phyloP scores from a whole-genome alignment of 2,329 filamentous ascomycete species.

The Colletotrichum karsti region DNA sequence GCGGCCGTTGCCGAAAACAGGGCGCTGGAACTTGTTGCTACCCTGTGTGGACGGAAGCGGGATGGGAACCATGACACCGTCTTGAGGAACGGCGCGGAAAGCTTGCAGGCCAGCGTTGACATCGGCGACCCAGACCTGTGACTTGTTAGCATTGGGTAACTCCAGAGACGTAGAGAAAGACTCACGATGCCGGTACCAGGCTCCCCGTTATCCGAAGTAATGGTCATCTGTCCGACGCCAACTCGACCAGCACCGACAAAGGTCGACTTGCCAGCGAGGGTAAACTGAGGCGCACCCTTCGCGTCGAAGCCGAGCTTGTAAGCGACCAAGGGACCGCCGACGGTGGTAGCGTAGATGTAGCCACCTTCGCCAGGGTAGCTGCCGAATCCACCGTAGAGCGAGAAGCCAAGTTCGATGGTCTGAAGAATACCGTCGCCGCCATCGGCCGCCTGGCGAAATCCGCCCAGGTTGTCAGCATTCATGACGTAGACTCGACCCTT shows the following conservation, averaged over 20 bases:
- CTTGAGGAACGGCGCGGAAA: constrained; percentile 47
- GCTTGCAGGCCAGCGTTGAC: constrained; percentile 46
- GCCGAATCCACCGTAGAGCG: constrained; percentile 46
- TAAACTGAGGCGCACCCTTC: constrained; percentile 39
- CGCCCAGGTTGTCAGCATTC: constrained; percentile 50
- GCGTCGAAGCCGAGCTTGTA: constrained; percentile 31
- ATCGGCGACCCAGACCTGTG: constrained; percentile 46
- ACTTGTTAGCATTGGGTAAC: not conserved
- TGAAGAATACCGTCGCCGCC: constrained; percentile 46
- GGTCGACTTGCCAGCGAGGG: constrained; percentile 37
- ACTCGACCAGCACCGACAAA: constrained; percentile 37
- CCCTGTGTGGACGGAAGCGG: constrained; percentile 45
- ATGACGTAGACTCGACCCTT: constrained; percentile 48
- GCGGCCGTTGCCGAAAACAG: constrained; percentile 49
- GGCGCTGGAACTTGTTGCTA: constrained; percentile 47
- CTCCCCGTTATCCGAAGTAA: constrained; percentile 46
- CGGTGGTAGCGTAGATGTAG: constrained; percentile 45
- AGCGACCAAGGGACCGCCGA: constrained; percentile 34
- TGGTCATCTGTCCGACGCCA: constrained; percentile 41
- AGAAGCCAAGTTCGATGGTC: constrained; percentile 40
- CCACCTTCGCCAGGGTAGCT: constrained; percentile 52
- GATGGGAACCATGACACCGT: constrained; percentile 44
- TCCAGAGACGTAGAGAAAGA: rapidly evolving
- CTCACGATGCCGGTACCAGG: constrained; percentile 43
- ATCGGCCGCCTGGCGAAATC: constrained; percentile 46